Evolutionary conservation across 257 asterid species (phyloP).

Genomic region (Asclepias syriaca): DNA sequence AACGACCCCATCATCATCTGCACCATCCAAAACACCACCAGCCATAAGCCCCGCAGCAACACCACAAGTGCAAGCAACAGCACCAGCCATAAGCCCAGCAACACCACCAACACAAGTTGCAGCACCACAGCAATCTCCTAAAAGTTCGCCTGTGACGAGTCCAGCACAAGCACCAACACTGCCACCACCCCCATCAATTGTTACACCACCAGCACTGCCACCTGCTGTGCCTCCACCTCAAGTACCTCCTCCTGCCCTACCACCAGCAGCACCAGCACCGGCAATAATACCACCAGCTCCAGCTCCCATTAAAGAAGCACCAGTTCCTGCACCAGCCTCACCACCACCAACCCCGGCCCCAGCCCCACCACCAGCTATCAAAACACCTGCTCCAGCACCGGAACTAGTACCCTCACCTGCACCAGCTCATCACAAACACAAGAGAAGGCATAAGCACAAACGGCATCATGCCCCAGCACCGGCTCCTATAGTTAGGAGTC

Average conservation of each 20-base stretch:
- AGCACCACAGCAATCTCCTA: constrained; percentile 57
- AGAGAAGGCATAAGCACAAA: constrained; percentile 29
- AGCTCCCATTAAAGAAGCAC: constrained; percentile 35
- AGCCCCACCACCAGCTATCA: constrained; percentile 44
- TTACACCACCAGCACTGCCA: constrained; percentile 31
- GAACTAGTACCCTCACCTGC: constrained; percentile 52
- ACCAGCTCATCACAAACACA: constrained; percentile 42
- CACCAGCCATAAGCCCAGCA: constrained; percentile 40
- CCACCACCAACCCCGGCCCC: constrained; percentile 49
- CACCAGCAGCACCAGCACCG: constrained; percentile 48
- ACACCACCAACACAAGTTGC: constrained; percentile 36
- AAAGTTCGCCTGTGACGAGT: constrained; percentile 44
- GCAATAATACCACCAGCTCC: constrained; percentile 42
- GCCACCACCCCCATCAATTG: constrained; percentile 26
- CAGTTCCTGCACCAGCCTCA: constrained; percentile 53
- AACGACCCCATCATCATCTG: constrained; percentile 38
- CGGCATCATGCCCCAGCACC: constrained; percentile 38
- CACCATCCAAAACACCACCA: constrained; percentile 39
- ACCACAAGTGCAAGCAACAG: constrained; percentile 37
- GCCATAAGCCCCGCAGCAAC: constrained; percentile 29
- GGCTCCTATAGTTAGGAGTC: constrained; percentile 67
- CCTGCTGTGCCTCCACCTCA: constrained; percentile 49
- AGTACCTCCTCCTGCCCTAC: constrained; percentile 33
- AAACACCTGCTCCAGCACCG: constrained; percentile 50
- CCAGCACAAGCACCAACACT: constrained; percentile 49